Conservation (phyloP, 495 filamentous ascomycete species). For the Filosporella fistucella region DNA sequence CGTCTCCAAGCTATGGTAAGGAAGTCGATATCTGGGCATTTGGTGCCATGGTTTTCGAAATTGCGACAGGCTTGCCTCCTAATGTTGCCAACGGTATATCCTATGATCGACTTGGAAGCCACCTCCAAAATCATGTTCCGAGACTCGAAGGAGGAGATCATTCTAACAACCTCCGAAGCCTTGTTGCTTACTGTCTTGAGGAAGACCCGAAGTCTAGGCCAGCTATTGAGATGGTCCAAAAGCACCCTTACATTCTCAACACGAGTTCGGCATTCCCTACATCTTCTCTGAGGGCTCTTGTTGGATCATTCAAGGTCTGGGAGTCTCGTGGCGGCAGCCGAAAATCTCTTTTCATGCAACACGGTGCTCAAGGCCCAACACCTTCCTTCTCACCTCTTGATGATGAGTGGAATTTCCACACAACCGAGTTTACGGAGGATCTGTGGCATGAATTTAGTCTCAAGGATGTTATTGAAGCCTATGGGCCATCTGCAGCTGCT, state of each 20-base stretch:
- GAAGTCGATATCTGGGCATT: slow-evolving; percentile 95
- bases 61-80: slow-evolving; percentile 85
- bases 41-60: slow-evolving; percentile 85
- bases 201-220: slow-evolving; percentile 72
- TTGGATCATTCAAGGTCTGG: slow-evolving; percentile 81
- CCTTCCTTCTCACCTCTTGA: slow-evolving; percentile 22
- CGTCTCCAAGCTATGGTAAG: slow-evolving; percentile 50
- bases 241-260: slow-evolving; percentile 57
- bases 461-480: slow-evolving; percentile 45
- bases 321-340: slow-evolving; percentile 78
- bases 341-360: slow-evolving; percentile 72
- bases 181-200: slow-evolving; percentile 78
- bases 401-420: slow-evolving; percentile 92
- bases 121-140: slow-evolving; percentile 57
- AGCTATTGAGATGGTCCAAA: slow-evolving; percentile 59
- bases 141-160: slow-evolving; percentile 74
- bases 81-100: slow-evolving; percentile 48
- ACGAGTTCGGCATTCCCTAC: slow-evolving; percentile 67
- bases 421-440: slow-evolving; percentile 74
- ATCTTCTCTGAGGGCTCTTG: slow-evolving; percentile 62
- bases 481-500: slow-evolving; percentile 39
- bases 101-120: slow-evolving; percentile 48
- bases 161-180: slow-evolving; percentile 66
- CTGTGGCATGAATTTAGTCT: slow-evolving; percentile 39
- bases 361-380: slow-evolving; percentile 64